Base-by-base conservation (phyloP, 2,329 filamentous ascomycete species). In the Trichophaea hybrida region DNA sequence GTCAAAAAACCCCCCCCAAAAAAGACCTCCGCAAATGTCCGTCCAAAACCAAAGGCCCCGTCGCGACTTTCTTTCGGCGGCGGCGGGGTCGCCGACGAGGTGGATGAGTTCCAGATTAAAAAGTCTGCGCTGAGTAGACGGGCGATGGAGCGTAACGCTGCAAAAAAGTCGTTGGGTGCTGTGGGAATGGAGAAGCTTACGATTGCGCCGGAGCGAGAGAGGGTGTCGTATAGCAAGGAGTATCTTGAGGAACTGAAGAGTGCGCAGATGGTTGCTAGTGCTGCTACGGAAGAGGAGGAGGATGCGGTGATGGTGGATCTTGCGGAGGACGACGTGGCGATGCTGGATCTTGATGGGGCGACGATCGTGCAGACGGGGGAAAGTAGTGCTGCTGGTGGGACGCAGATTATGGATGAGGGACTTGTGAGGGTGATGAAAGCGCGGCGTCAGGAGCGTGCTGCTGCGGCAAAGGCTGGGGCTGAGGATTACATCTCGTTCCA, bases 351-450 rank as follows among this genome's bases (percentile, higher is more conserved):
- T 24, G 81, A 81, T 15, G 70, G 81, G 58, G 78, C 90, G 17
- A 51, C 48, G 48, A 32, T 51, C 31, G 48, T 51, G 15, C 13
- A 12, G 6, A 24, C 15, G 13, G 33, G 13, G 8, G 40, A 46
- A 17, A 17, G 24, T 1, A 17, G 24, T n/a, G 32, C 7, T 35
- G 32, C 4, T 13, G 50, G 50, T 10, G 10, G 24, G 32, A 34
- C 34, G 12, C 10, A n/a, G 24, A 55, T 55, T 44, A 55, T 55
- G 2, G 89, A 85, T 1, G 85, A 90, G 62, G 81, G 85, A 1
- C 87, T 96, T 69, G 94, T 97, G 55, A 80, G 80, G 33, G 90
- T 94, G 73, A 94, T 90, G 75, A 97, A 96, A 72, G 86, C 88
- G 61, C 81, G 93, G 1, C 81, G 91, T 13, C 85, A 85, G n/a